Evolutionary conservation across 345 rosid species (phyloP), one percentile per base, ranked within the genome.

Genomic region (Ceriops zippeliana): DNA sequence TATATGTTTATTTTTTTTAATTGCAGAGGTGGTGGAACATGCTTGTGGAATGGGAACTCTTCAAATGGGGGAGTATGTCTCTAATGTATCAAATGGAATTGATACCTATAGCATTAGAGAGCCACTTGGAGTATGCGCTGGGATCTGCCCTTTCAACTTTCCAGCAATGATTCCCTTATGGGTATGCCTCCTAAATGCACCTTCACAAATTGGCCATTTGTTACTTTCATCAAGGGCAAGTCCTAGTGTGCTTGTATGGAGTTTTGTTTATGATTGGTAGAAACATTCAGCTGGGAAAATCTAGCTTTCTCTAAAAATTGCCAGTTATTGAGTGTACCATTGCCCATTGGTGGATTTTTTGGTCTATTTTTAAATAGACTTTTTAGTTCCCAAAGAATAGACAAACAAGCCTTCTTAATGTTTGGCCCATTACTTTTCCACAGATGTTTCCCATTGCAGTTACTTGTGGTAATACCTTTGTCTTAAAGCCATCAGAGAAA

Each of bases 161-260:
- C 97, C 99, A 8, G 99, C 99, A 28, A 91, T 95, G 99, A 95
- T 95, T 78, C 99, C 99, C 54, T 86, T 95, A 78, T 95, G 99
- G 99, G 99, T 91, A 81, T 64, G 67, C 62, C 61, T 70, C 57
- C 35, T 20, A 8, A 3, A 34, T 49, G 34, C 70, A 27, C 47
- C 54, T 58, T 52, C 10, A 30, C 20, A 31, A 46, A 7, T 42
- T 63, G 9, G 32, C 42, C 8, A 24, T 16, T 65, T 67, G 38
- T 59, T 30, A 47, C 51, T 46, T 34, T 49, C 56, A 19, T 63
- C 56, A 13, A 4, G 37, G 52, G n/a, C 16, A 61, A 21, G 24
- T n/a, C 8, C 11, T 20, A 69, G 31, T 53, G 26, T 7, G 27
- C 38, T 34, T 28, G 52, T 52, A 35, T 69, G 58, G 34, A 75